Conservation (phyloP, 306 rosid species). For the Acacia confusa region DNA sequence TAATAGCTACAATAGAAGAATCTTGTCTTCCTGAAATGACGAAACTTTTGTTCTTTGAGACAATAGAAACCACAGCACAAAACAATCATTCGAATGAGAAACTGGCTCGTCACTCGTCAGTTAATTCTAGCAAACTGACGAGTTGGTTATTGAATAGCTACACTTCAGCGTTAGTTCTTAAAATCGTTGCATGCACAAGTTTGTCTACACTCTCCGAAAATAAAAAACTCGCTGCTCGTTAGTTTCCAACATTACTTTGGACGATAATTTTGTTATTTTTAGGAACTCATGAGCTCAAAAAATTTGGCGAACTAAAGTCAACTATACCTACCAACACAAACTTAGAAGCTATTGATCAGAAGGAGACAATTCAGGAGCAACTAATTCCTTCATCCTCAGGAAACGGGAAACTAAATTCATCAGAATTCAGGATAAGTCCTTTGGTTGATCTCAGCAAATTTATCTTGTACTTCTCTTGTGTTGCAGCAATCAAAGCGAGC, state of each 20-base stretch:
- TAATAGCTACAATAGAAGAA: not conserved
- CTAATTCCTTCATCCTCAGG: not conserved
- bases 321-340: not conserved
- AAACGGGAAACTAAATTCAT: slow-evolving; percentile 14
- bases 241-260: not conserved
- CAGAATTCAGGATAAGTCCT: not conserved
- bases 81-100: not conserved
- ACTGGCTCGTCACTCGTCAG: not conserved
- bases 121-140: not conserved
- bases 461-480: slow-evolving; percentile 21
- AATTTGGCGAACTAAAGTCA: not conserved
- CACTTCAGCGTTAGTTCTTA: not conserved
- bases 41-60: not conserved
- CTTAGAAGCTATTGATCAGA: not conserved
- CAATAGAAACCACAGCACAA: not conserved
- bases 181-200: not conserved
- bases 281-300: not conserved
- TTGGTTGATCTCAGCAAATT: not conserved
- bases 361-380: not conserved
- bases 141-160: not conserved
- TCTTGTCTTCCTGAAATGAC: not conserved
- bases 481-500: slow-evolving; percentile 25
- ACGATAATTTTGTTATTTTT: not conserved
- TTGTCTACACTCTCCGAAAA: not conserved
- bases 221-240: not conserved